Evolutionary conservation across 306 rosid species (phyloP), one percentile per base, ranked within the genome.

Genomic region (Cicer bijugum): DNA sequence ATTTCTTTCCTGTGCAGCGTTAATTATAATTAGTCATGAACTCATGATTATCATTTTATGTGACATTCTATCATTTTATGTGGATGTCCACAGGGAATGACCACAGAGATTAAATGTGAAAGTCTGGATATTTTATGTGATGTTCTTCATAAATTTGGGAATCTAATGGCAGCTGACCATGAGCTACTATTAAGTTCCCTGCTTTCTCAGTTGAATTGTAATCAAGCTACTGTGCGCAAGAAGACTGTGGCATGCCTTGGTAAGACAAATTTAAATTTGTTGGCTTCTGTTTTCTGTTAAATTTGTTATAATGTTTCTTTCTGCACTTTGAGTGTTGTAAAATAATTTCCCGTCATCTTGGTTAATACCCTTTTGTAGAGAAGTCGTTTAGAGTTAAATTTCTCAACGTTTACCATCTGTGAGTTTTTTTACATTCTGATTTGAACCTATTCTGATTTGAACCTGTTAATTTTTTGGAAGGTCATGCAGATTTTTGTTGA

Each of bases 231-330:
- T 42, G 92, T 90, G 23, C 89, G 98, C 69, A 90, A 90, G 89
- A 93, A 88, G 84, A 84, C 92, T 11, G 97, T 93, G 71, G 86
- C 98, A 57, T 93, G 98, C 79, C 89, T 90, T 12, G 96, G 98
- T 92, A 87, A 83, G 89, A 43, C 8, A 19, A 23, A 46, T 16
- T 69, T 55, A 46, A 67, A 50, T 50, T 56, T 61, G 59, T 5
- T 1, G 59, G 16, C 39, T 72, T 39, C n/a, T 45, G 43, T 77
- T 47, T 48, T 38, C 14, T 43, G 14, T 19, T 7, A 16, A 20
- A 20, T 46, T 4, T 9, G 4, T 47, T 57, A 45, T 50, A 33
- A 42, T 75, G 17, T 6, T 67, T 42, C 53, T 53, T 75, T 39
- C 56, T 60, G 52, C 46, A 57, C 67, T 19, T 33, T 57, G 58